These are phyloP conservation scores for Cetradonia linearis DNA, from an alignment of 495 filamentous ascomycete genomes.

Conservation along the genomic window DNA sequence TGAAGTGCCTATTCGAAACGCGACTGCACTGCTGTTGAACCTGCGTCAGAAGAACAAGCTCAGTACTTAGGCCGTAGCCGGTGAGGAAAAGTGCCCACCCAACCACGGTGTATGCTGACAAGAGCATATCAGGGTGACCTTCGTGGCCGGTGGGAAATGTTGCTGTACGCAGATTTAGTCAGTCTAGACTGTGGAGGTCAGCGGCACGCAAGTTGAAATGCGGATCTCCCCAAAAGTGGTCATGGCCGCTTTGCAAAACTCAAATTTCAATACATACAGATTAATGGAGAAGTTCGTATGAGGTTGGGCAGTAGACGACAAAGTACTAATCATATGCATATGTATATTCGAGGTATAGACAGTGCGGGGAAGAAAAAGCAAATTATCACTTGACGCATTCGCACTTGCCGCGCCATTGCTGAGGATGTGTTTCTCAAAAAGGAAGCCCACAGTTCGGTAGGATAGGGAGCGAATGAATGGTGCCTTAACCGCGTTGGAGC, in stretches of 20 bases:
- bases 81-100: too few species aligned
- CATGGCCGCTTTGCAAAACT: neutral
- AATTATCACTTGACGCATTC: neutral
- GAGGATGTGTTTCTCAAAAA: neutral
- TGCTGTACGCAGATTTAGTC: too few species aligned
- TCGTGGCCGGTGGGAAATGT: too few species aligned
- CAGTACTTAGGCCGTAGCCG: too few species aligned
- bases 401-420: neutral
- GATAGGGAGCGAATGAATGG: neutral
- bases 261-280: neutral
- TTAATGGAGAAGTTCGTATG: neutral
- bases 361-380: neutral
- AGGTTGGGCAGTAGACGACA: neutral
- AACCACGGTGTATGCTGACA: too few species aligned
- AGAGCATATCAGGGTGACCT: too few species aligned
- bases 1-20: too few species aligned
- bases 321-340: neutral
- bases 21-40: too few species aligned
- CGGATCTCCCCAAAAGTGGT: neutral
- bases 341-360: neutral
- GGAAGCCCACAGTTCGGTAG: conserved; percentile 4
- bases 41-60: too few species aligned
- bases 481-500: neutral
- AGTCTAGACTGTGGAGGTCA: too few species aligned
- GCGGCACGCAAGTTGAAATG: neutral